These are phyloP conservation scores for Parastagonospora nodorum DNA, from an alignment of 2,329 filamentous ascomycete genomes.

Conservation along the genomic window DNA sequence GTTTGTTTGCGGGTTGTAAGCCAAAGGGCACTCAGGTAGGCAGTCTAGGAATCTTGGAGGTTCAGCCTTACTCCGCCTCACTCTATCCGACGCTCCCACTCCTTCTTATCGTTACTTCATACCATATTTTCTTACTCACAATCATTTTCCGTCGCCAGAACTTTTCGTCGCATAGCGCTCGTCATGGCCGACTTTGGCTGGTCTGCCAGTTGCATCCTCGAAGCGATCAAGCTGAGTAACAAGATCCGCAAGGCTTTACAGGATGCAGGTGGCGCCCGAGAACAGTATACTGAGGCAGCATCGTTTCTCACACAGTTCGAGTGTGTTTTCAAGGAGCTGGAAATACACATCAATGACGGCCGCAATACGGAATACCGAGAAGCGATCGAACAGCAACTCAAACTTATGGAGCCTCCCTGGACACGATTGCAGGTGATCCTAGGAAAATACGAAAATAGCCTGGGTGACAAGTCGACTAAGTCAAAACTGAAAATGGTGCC, in stretches of 20 bases:
- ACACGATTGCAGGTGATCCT: conserved; percentile 1
- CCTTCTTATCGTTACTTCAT: too few species aligned
- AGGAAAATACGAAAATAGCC: conserved; percentile 6
- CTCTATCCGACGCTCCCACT: too few species aligned
- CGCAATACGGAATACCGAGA: neutral
- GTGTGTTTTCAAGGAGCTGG: conserved; percentile 5
- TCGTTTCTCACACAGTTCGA: conserved; percentile 5
- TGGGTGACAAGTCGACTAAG: conserved; percentile 2
- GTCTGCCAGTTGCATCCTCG: conserved; percentile 12
- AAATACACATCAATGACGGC: conserved; percentile 1
- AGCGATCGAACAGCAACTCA: conserved; percentile 6
- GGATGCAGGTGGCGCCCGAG: conserved; percentile 7
- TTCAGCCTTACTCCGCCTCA: too few species aligned
- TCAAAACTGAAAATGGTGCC: conserved; percentile 6
- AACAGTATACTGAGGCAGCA: conserved; percentile 8
- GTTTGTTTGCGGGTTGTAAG: too few species aligned
- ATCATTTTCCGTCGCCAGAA: too few species aligned
- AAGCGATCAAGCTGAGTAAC: conserved; percentile 13
- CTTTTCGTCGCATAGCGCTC: too few species aligned
- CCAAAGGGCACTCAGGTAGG: too few species aligned
- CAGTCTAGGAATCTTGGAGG: too few species aligned
- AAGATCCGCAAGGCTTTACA: conserved; percentile 11
- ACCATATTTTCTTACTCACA: too few species aligned
- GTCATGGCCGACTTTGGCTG: conserved; percentile 11
- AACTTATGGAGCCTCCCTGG: conserved; percentile 4